Base-by-base conservation (phyloP, 352 stramenopile genomes). In the Phytophthora crassamura region DNA sequence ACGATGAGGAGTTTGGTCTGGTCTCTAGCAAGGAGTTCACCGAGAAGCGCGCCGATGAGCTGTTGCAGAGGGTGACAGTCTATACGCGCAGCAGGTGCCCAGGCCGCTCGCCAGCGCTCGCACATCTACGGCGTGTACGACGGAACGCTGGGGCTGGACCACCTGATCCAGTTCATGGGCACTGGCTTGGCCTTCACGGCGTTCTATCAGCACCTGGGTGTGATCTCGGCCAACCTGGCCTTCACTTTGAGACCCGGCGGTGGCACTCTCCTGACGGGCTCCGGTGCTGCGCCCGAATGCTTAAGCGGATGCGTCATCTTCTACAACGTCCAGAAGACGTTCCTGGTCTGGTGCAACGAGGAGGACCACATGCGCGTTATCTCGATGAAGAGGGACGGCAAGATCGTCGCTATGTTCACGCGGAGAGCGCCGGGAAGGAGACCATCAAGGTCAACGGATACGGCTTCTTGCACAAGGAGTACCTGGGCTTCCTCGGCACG, bases 281-380 rank as follows among this genome's bases (percentile, higher is more conserved):
- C 93, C 10, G 90, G 93, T 11, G 90, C 94, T 5, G 92, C 90
- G 2, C 81, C 91, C 16, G 91, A 97, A 77, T 98, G 95, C 93
- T 93, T 93, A 0, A 91, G 94, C 57, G 93, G 86, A 18, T 81
- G 95, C 60, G 95, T 90, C n/a, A 95, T 98, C 59, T 98, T 96
- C 69, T 86, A 97, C 72, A 97, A 98, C 61, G 80, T 97, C 67
- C 77, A 86, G 54, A 96, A 97, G 59, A 91, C 88, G 10, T 96
- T 97, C 50, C 78, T 98, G 8, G 86, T 91, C 16, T 97, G 90
- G 90, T 78, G 81, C 51, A 97, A 97, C 62, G 90, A 97, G 59
- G 88, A 96, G 36, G 90, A 97, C 72, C 90, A 97, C 77, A 95
- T 93, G 82, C 84, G 88, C 16, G 92, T 97, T 32, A 96, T 96